Evolutionary conservation across 2,329 filamentous ascomycete species (phyloP).

Genomic region (Diaporthe citrichinensis): DNA sequence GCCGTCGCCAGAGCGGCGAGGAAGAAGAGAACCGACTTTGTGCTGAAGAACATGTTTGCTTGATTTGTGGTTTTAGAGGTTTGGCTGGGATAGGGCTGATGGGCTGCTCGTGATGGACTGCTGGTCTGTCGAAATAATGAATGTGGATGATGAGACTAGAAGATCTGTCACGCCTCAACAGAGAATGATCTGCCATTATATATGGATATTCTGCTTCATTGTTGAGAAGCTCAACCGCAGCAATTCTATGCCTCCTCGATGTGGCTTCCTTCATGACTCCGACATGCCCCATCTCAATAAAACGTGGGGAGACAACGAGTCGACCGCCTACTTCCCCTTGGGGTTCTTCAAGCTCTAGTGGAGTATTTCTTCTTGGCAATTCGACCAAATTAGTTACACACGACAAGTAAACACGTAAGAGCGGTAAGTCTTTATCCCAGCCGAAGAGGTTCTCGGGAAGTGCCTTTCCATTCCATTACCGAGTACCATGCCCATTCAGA

Average conservation of each 20-base stretch:
- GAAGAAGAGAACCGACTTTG: slow-evolving; percentile 14
- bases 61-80: background rate
- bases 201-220: background rate
- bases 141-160: background rate
- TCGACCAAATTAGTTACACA: background rate
- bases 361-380: background rate
- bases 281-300: background rate
- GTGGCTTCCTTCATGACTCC: slow-evolving; percentile 24
- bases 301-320: slow-evolving; percentile 15
- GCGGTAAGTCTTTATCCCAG: background rate
- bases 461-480: background rate
- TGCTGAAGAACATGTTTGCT: slow-evolving; percentile 3
- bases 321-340: slow-evolving; percentile 5
- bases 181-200: slow-evolving; percentile 8
- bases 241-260: background rate
- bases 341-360: background rate
- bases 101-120: background rate
- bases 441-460: background rate
- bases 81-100: background rate
- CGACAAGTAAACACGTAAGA: background rate
- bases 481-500: background rate
- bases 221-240: background rate
- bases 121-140: background rate
- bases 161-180: background rate
- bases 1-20: slow-evolving; percentile 9